Percentiles rank a stretch among this genome's conserved stretches.
Evolutionary conservation across 1,284 basidiomycete genomes (phyloP).

Genomic region (Fistulinella staudtii): DNA sequence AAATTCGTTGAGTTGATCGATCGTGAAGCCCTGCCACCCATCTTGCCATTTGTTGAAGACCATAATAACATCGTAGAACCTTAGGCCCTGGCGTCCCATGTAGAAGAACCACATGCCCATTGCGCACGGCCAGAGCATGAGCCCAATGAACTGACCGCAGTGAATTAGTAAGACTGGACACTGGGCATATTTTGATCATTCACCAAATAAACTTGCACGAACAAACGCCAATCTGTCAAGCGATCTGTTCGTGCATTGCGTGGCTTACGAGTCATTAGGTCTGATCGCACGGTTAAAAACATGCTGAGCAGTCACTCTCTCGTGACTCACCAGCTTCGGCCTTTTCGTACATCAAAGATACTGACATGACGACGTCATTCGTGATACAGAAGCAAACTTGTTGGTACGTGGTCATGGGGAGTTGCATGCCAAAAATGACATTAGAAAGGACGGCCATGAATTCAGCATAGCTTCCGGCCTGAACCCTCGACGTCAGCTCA

Average conservation of each 20-base stretch:
- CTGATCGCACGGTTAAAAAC: constrained; percentile 8
- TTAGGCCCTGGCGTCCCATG: constrained; percentile 34
- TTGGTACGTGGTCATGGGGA: constrained; percentile 39
- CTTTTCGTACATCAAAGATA: constrained; percentile 38
- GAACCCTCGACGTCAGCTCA: not conserved
- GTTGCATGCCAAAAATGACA: constrained; percentile 38
- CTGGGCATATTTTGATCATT: constrained; percentile 2
- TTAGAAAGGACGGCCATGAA: constrained; percentile 36
- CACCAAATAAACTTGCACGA: constrained; percentile 32
- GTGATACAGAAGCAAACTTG: constrained; percentile 40
- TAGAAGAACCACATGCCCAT: constrained; percentile 42
- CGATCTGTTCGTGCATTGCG: constrained; percentile 59
- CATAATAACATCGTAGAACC: constrained; percentile 38
- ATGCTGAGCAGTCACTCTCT: not conserved
- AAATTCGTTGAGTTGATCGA: constrained; percentile 29
- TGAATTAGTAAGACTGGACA: not conserved
- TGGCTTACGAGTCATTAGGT: constrained; percentile 57
- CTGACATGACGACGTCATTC: constrained; percentile 36
- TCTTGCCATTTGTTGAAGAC: constrained; percentile 38
- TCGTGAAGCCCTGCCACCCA: constrained; percentile 31
- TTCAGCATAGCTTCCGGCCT: constrained; percentile 32
- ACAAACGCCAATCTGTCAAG: constrained; percentile 38
- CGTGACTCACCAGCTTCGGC: constrained; percentile 30
- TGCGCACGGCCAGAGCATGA: constrained; percentile 44
- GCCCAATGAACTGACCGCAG: constrained; percentile 37